Evolutionary conservation across 331 rosid species (phyloP), one percentile per base, ranked within the genome.

Genomic region (Acacia concinna): DNA sequence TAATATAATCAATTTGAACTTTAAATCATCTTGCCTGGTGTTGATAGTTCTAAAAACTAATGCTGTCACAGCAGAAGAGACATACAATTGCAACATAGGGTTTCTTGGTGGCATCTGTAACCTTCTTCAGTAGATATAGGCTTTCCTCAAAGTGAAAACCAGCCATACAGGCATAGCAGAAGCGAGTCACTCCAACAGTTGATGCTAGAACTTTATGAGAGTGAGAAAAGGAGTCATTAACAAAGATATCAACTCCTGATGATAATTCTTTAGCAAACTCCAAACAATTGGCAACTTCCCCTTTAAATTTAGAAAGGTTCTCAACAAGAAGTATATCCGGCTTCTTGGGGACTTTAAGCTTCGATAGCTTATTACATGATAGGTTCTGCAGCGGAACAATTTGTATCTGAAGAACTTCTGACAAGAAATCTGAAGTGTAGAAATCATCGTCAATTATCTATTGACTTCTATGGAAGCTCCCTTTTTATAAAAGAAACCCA

Each of bases 161-260:
- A 85, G 99, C 96, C 32, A 95, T 20, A 82, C 87, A 86, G 57
- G 90, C 85, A 79, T 75, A 78, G 84, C 97, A 89, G 89, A 90
- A 91, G 65, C 97, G 90, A 68, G 97, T 84, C 77, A 91, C 85
- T 34, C 99, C 99, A 47, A 93, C 93, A 15, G 91, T 95, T 28
- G 99, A 93, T 66, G 98, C 96, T 77, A 91, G 90, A 81, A 90
- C 87, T 90, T 87, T 91, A 83, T 95, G 99, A 69, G 92, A 86
- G 75, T 77, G 84, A 46, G 94, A 95, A 79, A 93, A 90, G 65
- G 91, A 90, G 75, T 95, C 98, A 23, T 95, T 90, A 57, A 95
- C 96, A 79, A 93, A 95, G 60, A 95, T 85, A 84, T 95, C 98
- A 65, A 93, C 88, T 75, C 89, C 93, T 1, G 84, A 86, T 4